Conservation (phyloP, 176 grass and related monocot genomes). For the Cenchrus americanus region DNA sequence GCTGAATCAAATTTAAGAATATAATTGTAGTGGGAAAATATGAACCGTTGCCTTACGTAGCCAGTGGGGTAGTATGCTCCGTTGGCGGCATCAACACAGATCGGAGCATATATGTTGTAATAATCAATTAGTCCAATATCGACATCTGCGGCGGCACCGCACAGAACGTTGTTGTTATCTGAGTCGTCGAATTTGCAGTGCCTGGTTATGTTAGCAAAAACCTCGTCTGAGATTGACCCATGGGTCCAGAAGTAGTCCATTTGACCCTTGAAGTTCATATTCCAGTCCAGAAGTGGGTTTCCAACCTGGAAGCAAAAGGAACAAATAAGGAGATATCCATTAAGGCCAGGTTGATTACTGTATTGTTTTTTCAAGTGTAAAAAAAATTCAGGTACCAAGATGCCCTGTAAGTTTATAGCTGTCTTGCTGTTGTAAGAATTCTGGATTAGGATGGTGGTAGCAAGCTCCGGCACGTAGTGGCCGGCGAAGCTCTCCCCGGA, state of each 20-base stretch:
- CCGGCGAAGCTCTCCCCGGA: constrained; percentile 66
- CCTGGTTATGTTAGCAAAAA: constrained; percentile 40
- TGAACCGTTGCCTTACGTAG: constrained; percentile 31
- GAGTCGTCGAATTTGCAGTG: constrained; percentile 33
- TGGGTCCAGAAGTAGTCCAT: constrained; percentile 53
- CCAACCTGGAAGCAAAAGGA: constrained; percentile 40
- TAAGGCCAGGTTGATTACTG: not conserved
- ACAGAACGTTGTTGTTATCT: not conserved
- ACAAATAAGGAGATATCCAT: not conserved
- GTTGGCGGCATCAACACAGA: constrained; percentile 20
- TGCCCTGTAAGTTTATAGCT: constrained; percentile 48
- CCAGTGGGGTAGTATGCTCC: constrained; percentile 35
- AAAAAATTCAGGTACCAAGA: constrained; percentile 36
- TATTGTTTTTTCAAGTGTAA: not conserved
- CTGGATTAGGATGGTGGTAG: constrained; percentile 41
- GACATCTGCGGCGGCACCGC: not conserved
- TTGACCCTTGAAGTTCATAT: not conserved
- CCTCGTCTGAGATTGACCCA: constrained; percentile 44
- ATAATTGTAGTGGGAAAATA: not conserved
- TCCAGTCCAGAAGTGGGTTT: constrained; percentile 39
- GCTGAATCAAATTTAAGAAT: not conserved
- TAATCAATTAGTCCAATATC: not conserved
- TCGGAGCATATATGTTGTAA: constrained; percentile 58
- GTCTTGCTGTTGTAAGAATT: constrained; percentile 42
- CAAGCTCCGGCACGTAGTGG: constrained; percentile 52